phyloP scores from a whole-genome alignment of 1,284 basidiomycete genomes.

The Heterobasidion occidentale region DNA sequence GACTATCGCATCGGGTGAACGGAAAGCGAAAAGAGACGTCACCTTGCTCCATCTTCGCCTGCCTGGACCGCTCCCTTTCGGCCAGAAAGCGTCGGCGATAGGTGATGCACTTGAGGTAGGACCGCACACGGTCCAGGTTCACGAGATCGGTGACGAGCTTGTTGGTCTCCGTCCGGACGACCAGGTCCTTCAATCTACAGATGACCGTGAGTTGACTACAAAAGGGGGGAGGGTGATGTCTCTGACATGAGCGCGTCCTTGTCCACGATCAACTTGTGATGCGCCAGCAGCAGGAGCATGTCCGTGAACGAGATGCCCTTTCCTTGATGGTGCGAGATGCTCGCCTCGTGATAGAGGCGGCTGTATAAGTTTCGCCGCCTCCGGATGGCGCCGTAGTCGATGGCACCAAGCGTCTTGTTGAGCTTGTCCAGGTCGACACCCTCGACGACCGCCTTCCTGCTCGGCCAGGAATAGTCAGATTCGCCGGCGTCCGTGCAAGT shows the following conservation, averaged over 20 bases:
- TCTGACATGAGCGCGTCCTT: slow-evolving; percentile 79
- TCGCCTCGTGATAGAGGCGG: slow-evolving; percentile 81
- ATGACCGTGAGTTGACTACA: slow-evolving; percentile 3
- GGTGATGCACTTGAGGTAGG: slow-evolving; percentile 69
- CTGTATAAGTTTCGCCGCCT: slow-evolving; percentile 65
- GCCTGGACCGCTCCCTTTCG: slow-evolving; percentile 28
- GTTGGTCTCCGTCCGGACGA: slow-evolving; percentile 69
- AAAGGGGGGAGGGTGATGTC: background rate
- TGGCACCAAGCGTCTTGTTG: slow-evolving; percentile 44
- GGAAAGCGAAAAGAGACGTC: slow-evolving; percentile 4
- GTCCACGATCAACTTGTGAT: slow-evolving; percentile 90
- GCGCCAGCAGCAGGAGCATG: slow-evolving; percentile 85
- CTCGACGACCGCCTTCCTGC: slow-evolving; percentile 23
- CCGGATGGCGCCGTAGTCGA: slow-evolving; percentile 61
- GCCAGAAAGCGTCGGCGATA: slow-evolving; percentile 63
- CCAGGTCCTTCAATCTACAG: slow-evolving; percentile 72
- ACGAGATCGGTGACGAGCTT: slow-evolving; percentile 77
- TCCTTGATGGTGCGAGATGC: slow-evolving; percentile 60
- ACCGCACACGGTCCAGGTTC: slow-evolving; percentile 77
- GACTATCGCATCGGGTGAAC: background rate
- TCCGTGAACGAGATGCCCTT: slow-evolving; percentile 87
- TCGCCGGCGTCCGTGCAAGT: slow-evolving; percentile 31
- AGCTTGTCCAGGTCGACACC: slow-evolving; percentile 65
- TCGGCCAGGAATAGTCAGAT: slow-evolving; percentile 7
- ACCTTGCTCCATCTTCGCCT: slow-evolving; percentile 27